These are phyloP conservation scores for Escallonia rubra DNA, from an alignment of 129 eudicot genomes.

Conservation along the genomic window DNA sequence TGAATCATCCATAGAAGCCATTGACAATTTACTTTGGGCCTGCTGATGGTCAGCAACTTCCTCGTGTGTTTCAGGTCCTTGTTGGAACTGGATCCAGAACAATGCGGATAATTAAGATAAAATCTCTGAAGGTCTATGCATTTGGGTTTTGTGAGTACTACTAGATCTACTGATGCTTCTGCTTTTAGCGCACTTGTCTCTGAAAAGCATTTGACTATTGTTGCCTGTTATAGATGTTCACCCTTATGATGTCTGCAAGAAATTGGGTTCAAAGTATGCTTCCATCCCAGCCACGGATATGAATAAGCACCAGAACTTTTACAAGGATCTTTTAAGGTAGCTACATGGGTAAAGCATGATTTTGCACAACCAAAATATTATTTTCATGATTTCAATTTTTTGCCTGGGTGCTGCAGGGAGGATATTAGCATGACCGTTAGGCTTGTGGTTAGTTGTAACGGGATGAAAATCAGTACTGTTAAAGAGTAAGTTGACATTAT, in stretches of 20 bases:
- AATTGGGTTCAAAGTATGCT: slow-evolving; percentile 83
- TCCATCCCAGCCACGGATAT: slow-evolving; percentile 54
- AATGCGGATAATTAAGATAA: slow-evolving; percentile 73
- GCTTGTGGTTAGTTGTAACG: slow-evolving; percentile 93
- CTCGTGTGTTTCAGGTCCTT: slow-evolving; percentile 57
- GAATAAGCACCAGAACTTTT: slow-evolving; percentile 47
- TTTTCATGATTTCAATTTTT: slow-evolving; percentile 1
- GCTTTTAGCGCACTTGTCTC: not conserved
- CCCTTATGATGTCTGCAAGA: slow-evolving; percentile 82
- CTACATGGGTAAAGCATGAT: too few species aligned
- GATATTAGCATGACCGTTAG: slow-evolving; percentile 91
- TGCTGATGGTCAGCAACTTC: not conserved
- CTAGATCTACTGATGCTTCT: not conserved
- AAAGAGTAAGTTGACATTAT: slow-evolving; percentile 61
- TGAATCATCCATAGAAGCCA: too few species aligned
- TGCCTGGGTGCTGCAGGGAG: slow-evolving; percentile 61
- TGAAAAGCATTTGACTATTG: slow-evolving; percentile 11
- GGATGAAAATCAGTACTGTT: slow-evolving; percentile 76
- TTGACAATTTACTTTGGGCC: too few species aligned
- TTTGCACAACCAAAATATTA: too few species aligned
- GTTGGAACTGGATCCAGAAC: slow-evolving; percentile 97
- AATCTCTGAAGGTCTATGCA: slow-evolving; percentile 85
- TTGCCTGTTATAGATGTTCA: slow-evolving; percentile 62
- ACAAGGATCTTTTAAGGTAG: slow-evolving; percentile 84
- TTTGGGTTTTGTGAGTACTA: slow-evolving; percentile 87